These are phyloP conservation scores for Cokeromyces recurvatus DNA, from an alignment of 371 early-diverging fungal genomes.

Conservation along the genomic window DNA sequence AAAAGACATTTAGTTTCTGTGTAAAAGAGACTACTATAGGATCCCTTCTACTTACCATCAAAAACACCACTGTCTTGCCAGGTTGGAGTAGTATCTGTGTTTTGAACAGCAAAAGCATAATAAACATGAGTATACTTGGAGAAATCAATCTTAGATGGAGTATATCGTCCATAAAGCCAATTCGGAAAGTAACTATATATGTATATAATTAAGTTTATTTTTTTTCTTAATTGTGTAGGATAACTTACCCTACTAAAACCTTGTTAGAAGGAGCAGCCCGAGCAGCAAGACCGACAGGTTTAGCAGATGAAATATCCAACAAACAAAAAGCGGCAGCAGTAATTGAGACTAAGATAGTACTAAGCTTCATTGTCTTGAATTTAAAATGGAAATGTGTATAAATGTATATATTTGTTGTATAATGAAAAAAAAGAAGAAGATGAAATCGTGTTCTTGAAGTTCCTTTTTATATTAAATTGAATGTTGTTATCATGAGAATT, in stretches of 20 bases:
- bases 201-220: not conserved
- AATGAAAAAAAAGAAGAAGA: too few species aligned
- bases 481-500: too few species aligned
- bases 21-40: too few species aligned
- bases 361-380: conserved; percentile 15
- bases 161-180: conserved; percentile 24
- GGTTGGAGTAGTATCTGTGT: conserved; percentile 23
- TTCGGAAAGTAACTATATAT: conserved; percentile 32
- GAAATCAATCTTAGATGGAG: conserved; percentile 36
- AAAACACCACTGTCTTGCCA: conserved; percentile 24
- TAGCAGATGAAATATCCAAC: conserved; percentile 3
- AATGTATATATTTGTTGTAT: not conserved
- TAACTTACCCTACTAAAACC: conserved; percentile 18
- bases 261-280: conserved; percentile 12
- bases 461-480: too few species aligned
- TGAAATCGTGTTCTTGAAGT: too few species aligned
- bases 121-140: conserved; percentile 53
- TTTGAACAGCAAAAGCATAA: conserved; percentile 39
- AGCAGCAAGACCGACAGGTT: conserved; percentile 7
- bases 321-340: conserved; percentile 10
- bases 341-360: conserved; percentile 5
- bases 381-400: not conserved
- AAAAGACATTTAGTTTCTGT: too few species aligned
- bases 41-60: conserved; percentile 15
- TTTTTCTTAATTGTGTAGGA: not conserved